Percentiles rank a stretch among this genome's conserved stretches.
These are phyloP conservation scores for Pochonia chlamydosporia DNA, from an alignment of 2,329 filamentous ascomycete genomes.

Conservation along the genomic window DNA sequence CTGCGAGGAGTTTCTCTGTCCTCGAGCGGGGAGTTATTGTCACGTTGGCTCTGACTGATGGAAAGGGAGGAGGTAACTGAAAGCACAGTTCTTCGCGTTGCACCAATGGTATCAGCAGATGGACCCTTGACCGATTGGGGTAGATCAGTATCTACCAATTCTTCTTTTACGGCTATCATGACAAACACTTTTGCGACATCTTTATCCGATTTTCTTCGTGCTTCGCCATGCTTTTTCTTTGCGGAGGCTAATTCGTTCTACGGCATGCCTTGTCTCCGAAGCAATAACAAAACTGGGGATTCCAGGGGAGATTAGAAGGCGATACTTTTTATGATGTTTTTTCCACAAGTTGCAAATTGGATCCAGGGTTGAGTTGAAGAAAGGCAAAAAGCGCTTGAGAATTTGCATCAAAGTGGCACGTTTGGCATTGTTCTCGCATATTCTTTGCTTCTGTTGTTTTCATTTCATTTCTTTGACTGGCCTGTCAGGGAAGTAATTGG, in stretches of 20 bases:
- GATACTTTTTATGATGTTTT: neutral
- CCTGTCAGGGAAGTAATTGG: neutral
- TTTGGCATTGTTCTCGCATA: slow-evolving; percentile 5
- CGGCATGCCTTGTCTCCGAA: neutral
- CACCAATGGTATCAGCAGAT: neutral
- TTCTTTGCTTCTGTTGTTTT: neutral
- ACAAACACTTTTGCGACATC: slow-evolving; percentile 6
- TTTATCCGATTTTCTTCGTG: neutral
- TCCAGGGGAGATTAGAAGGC: neutral
- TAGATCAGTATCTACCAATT: neutral
- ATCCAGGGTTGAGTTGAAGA: slow-evolving; percentile 4
- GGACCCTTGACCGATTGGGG: neutral
- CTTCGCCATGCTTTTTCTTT: neutral
- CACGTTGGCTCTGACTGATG: too few species aligned
- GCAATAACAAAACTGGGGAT: neutral
- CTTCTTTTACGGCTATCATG: slow-evolving; percentile 6
- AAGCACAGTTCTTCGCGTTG: too few species aligned
- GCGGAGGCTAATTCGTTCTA: neutral
- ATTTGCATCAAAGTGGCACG: slow-evolving; percentile 2
- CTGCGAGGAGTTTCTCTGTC: neutral
- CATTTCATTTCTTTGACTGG: neutral
- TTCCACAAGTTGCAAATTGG: slow-evolving; percentile 9
- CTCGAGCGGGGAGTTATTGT: too few species aligned
- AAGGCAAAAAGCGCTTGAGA: slow-evolving; percentile 4
- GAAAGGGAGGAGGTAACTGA: too few species aligned